Evolutionary conservation across 2,329 filamentous ascomycete genomes (phyloP).

Genomic region (Penicillium sp.): DNA sequence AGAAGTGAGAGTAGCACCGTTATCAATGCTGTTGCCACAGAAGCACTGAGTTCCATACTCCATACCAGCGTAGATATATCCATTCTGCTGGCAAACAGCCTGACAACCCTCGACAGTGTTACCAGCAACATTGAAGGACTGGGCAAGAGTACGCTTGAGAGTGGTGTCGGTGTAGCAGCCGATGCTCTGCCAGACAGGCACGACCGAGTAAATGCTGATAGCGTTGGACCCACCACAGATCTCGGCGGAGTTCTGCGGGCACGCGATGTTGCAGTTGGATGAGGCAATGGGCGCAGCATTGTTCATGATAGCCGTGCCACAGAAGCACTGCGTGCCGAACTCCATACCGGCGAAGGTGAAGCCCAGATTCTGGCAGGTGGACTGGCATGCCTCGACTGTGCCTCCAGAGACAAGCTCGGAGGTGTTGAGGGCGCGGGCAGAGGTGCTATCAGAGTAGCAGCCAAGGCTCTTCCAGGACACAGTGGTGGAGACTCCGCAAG

Average conservation of each 20-base stretch:
- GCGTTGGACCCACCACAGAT: conserved; percentile 35
- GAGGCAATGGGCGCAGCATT: conserved; percentile 15
- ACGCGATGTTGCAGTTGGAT: conserved; percentile 52
- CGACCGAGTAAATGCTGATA: conserved; percentile 19
- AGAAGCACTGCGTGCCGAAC: conserved; percentile 18
- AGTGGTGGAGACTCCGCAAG: conserved; percentile 13
- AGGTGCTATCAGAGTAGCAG: conserved; percentile 17
- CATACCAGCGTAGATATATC: conserved; percentile 34
- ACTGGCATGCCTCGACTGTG: conserved; percentile 14
- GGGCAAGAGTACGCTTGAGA: conserved; percentile 19
- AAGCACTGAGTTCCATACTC: conserved; percentile 35
- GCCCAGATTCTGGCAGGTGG: conserved; percentile 4
- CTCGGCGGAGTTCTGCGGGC: conserved; percentile 41
- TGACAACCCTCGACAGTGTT: conserved; percentile 34
- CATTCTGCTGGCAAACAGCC: conserved; percentile 26
- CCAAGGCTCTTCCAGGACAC: conserved; percentile 13
- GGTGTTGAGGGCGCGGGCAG: conserved; percentile 13
- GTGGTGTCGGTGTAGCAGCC: conserved; percentile 27
- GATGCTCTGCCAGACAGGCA: conserved; percentile 22
- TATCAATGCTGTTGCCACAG: conserved; percentile 33
- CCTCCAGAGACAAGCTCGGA: conserved; percentile 1
- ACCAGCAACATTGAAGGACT: conserved; percentile 19
- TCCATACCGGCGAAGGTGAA: conserved; percentile 15
- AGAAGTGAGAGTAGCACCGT: conserved; percentile 22
- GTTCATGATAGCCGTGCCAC: conserved; percentile 18